phyloP scores from a whole-genome alignment of 257 asterid genomes.

The Solanum pinnatisectum region DNA sequence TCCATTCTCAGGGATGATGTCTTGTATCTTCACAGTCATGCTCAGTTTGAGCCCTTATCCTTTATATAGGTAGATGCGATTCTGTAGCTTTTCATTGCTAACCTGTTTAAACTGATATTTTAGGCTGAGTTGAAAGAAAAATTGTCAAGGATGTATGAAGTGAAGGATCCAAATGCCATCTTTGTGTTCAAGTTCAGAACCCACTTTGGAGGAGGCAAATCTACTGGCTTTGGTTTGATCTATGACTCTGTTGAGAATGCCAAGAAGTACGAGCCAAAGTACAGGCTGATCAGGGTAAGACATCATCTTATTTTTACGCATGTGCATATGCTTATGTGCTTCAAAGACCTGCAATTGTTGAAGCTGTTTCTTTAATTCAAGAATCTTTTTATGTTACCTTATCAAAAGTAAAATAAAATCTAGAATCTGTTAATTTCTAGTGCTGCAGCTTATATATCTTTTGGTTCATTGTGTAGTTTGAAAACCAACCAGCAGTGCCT shows the following conservation, averaged over 20 bases:
- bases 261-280: slow-evolving; percentile 80
- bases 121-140: slow-evolving; percentile 85
- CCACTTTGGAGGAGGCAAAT: slow-evolving; percentile 96
- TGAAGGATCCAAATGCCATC: slow-evolving; percentile 66
- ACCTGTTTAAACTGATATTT: neutral
- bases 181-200: slow-evolving; percentile 92
- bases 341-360: neutral
- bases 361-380: neutral
- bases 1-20: neutral
- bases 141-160: slow-evolving; percentile 70
- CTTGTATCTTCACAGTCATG: neutral
- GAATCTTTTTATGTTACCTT: neutral
- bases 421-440: neutral
- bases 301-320: neutral
- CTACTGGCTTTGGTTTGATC: slow-evolving; percentile 88
- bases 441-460: neutral
- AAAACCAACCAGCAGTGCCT: neutral
- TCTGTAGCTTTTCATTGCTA: neutral
- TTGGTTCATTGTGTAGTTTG: neutral
- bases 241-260: slow-evolving; percentile 89
- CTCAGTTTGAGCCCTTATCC: neutral
- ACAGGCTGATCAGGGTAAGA: slow-evolving; percentile 82
- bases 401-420: neutral
- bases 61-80: neutral
- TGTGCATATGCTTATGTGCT: neutral